Evolutionary conservation across 768 basidiomycete species (phyloP).

Genomic region (Lyophyllum decastes): DNA sequence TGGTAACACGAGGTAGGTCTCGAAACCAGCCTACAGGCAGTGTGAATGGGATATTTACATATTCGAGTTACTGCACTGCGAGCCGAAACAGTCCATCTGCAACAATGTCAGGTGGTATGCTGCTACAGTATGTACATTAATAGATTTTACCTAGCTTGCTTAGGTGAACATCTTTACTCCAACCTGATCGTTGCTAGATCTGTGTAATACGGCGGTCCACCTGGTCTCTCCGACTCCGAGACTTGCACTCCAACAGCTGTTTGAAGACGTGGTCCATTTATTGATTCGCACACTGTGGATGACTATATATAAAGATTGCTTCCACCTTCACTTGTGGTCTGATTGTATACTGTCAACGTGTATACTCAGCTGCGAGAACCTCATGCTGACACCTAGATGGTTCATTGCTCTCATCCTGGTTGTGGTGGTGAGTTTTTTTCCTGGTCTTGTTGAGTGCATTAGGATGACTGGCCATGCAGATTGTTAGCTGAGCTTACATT

Average conservation of each 20-base stretch:
- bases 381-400: constrained; percentile 63
- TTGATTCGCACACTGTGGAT: constrained; percentile 15
- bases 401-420: constrained; percentile 51
- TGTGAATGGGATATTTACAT: not conserved
- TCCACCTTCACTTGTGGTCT: not conserved
- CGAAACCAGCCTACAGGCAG: not conserved
- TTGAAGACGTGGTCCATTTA: constrained; percentile 6
- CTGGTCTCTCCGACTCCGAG: constrained; percentile 14
- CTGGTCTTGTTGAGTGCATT: not conserved
- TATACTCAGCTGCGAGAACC: not conserved
- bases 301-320: constrained; percentile 10
- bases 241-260: constrained; percentile 20
- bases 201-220: constrained; percentile 7
- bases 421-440: constrained; percentile 41
- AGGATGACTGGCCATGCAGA: not conserved
- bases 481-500: constrained; percentile 55
- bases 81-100: not conserved
- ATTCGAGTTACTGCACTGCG: not conserved
- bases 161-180: not conserved
- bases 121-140: not conserved
- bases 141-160: not conserved
- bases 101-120: not conserved
- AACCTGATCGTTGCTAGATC: constrained; percentile 13
- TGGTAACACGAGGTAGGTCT: not conserved
- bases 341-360: not conserved